Conservation (phyloP, 371 early-diverging fungal genomes). For the Rhizopus stolonifer region DNA sequence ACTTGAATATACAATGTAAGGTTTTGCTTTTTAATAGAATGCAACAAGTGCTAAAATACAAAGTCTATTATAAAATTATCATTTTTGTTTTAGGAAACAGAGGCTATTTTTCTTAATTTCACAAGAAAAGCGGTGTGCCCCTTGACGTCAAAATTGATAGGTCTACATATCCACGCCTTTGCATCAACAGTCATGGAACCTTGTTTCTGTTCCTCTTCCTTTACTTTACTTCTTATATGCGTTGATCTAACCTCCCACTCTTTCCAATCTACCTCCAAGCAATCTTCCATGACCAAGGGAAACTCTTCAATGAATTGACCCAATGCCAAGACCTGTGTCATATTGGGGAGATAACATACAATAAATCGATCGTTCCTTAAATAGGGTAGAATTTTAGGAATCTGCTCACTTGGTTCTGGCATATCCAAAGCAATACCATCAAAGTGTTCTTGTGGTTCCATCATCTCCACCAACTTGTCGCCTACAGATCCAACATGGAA, state of each 20-base stretch:
- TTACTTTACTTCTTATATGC: constrained; percentile 50
- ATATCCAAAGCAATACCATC: constrained; percentile 74
- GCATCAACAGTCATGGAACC: constrained; percentile 1
- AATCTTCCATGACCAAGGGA: constrained; percentile 57
- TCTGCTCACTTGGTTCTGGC: constrained; percentile 61
- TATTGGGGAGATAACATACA: constrained; percentile 74
- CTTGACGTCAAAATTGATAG: constrained; percentile 53
- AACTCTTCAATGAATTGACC: constrained; percentile 45
- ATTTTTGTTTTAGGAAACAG: background rate
- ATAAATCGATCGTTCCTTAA: constrained; percentile 66
- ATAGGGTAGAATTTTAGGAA: constrained; percentile 44
- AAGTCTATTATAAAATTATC: too few species aligned
- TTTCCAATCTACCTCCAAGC: constrained; percentile 69
- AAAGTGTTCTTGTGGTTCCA: constrained; percentile 31
- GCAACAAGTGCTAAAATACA: too few species aligned
- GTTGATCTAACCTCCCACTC: constrained; percentile 71
- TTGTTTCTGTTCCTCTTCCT: constrained; percentile 16
- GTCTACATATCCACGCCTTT: constrained; percentile 63
- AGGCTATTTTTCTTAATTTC: constrained; percentile 29
- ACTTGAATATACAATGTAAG: too few species aligned
- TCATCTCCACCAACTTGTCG: constrained; percentile 25
- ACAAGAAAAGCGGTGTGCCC: constrained; percentile 70
- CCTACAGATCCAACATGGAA: constrained; percentile 57
- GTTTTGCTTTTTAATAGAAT: too few species aligned
- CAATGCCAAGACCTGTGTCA: constrained; percentile 72